A percentile compares a stretch with the other conserved stretches of the same genome.
These are phyloP conservation scores for Leccinum disarticulatum DNA, from an alignment of 768 basidiomycete species.

Conservation along the genomic window DNA sequence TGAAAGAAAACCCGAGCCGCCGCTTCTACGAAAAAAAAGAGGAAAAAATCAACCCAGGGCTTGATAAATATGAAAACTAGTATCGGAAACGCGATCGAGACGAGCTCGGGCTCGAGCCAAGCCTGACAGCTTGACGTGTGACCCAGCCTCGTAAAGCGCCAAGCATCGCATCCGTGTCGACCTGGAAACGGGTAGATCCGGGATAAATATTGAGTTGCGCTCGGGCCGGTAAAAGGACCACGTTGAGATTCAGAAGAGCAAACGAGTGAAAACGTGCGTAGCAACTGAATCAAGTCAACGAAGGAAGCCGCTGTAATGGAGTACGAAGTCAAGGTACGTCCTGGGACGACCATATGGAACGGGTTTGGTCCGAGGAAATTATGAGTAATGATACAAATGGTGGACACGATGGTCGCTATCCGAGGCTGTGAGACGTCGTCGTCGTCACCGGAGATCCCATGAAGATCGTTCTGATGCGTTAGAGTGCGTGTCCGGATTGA, in stretches of 20 bases:
- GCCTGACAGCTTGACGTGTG: not conserved
- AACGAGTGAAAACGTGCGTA: constrained; percentile 6
- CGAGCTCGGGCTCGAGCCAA: not conserved
- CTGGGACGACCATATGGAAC: constrained; percentile 21
- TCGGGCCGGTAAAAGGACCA: constrained; percentile 10
- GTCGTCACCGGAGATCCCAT: constrained; percentile 22
- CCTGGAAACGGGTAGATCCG: constrained; percentile 20
- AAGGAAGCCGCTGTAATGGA: constrained; percentile 20
- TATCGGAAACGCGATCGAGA: constrained; percentile 3
- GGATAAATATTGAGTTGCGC: constrained; percentile 26
- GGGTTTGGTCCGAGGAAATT: constrained; percentile 28
- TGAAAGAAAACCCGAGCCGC: not conserved
- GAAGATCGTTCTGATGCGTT: constrained; percentile 25
- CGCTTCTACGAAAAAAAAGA: not conserved
- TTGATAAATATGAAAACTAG: constrained; percentile 21
- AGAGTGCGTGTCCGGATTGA: constrained; percentile 19
- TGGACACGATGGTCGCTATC: not conserved
- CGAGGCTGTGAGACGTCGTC: constrained; percentile 16
- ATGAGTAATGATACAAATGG: constrained; percentile 37
- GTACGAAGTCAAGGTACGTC: constrained; percentile 22
- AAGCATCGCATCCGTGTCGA: constrained; percentile 3
- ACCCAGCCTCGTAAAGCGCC: constrained; percentile 7
- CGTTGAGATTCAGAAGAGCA: constrained; percentile 22
- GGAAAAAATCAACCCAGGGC: not conserved
- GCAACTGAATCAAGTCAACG: constrained; percentile 17